These are phyloP conservation scores for Chalciporus sp. DNA, from an alignment of 1,284 basidiomycete species.

Conservation along the genomic window DNA sequence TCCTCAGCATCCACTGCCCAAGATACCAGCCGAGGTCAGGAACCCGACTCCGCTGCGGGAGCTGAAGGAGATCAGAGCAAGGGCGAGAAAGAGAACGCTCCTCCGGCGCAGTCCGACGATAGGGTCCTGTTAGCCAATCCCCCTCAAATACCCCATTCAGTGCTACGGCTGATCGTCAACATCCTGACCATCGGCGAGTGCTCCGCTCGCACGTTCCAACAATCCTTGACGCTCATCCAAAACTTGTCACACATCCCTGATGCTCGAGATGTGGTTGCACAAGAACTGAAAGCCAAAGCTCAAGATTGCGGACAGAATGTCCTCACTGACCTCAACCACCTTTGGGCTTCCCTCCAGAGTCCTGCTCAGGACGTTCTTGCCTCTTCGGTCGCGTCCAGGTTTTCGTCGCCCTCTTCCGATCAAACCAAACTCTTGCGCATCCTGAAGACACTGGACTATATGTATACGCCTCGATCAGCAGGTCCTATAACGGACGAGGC, in stretches of 20 bases:
- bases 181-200: constrained; percentile 94
- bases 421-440: constrained; percentile 93
- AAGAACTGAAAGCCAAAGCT: constrained; percentile 82
- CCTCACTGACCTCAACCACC: constrained; percentile 75
- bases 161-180: constrained; percentile 89
- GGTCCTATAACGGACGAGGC: constrained; percentile 42
- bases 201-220: constrained; percentile 91
- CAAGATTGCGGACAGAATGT: constrained; percentile 83
- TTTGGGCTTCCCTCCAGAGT: constrained; percentile 63
- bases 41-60: constrained; percentile 10
- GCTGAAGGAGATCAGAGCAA: constrained; percentile 34
- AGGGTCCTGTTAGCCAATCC: constrained; percentile 69
- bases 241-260: constrained; percentile 87
- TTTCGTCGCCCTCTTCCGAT: constrained; percentile 88
- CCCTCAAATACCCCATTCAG: constrained; percentile 80
- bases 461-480: constrained; percentile 76
- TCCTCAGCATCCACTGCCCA: constrained; percentile 7
- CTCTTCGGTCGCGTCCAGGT: constrained; percentile 78
- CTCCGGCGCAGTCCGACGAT: constrained; percentile 52
- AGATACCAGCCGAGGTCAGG: constrained; percentile 17
- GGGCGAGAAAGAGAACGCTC: constrained; percentile 26
- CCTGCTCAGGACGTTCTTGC: constrained; percentile 59
- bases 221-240: constrained; percentile 87
- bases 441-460: constrained; percentile 94
- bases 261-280: constrained; percentile 83